These are phyloP conservation scores for Chalciporus sphaerocephalus DNA, from an alignment of 768 basidiomycete species.

Conservation along the genomic window DNA sequence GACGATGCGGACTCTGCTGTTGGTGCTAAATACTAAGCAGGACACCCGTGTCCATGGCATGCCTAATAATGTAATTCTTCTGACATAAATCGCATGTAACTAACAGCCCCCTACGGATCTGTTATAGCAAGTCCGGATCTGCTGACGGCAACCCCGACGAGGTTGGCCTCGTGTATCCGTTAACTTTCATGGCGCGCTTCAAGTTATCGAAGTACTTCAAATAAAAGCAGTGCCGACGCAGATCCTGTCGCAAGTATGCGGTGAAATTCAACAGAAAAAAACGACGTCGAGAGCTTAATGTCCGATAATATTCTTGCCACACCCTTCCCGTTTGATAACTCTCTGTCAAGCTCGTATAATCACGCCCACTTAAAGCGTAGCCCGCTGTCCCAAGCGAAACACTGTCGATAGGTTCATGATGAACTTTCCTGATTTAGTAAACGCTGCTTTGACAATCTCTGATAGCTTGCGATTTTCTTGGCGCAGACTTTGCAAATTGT, in stretches of 20 bases:
- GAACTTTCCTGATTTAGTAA: conserved; percentile 24
- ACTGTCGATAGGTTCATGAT: conserved; percentile 11
- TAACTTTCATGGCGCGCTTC: conserved; percentile 4
- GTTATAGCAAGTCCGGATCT: conserved; percentile 18
- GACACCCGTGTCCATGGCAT: conserved; percentile 5
- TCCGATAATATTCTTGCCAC: conserved; percentile 5
- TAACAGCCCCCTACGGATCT: conserved; percentile 15
- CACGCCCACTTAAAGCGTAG: not conserved
- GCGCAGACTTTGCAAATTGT: conserved; percentile 9
- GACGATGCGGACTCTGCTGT: conserved; percentile 9
- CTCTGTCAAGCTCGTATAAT: not conserved
- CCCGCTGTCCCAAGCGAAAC: not conserved
- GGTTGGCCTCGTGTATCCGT: not conserved
- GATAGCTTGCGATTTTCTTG: conserved; percentile 14
- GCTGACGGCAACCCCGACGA: too few species aligned
- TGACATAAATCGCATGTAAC: conserved; percentile 28
- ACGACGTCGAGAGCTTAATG: conserved; percentile 6
- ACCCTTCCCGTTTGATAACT: conserved; percentile 3
- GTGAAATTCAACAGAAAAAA: conserved; percentile 17
- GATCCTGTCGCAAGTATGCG: conserved; percentile 21
- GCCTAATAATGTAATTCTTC: conserved; percentile 27
- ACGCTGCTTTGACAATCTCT: conserved; percentile 15
- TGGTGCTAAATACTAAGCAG: conserved; percentile 11
- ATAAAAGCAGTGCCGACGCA: conserved; percentile 6
- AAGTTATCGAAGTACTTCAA: conserved; percentile 8